Conservation (phyloP, 257 asterid species). For the Ocimum tenuiflorum region DNA sequence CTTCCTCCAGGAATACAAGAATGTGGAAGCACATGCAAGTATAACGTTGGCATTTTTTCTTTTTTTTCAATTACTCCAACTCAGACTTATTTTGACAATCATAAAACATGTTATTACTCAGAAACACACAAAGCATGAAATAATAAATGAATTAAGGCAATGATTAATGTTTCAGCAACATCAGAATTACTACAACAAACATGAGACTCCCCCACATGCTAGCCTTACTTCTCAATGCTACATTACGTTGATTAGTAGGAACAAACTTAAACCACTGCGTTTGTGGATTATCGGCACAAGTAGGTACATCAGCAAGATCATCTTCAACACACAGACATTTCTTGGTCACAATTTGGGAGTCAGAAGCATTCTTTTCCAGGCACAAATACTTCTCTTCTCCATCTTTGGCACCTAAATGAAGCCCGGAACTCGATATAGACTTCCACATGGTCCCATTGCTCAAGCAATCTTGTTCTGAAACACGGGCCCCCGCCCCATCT, state of each 20-base stretch:
- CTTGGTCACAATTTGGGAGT: conserved; percentile 31
- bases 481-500: conserved; percentile 25
- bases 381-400: conserved; percentile 38
- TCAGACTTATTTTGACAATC: too few relatives aligned
- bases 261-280: conserved; percentile 65
- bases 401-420: conserved; percentile 42
- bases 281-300: conserved; percentile 48
- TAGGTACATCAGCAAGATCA: conserved; percentile 25
- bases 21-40: too few relatives aligned
- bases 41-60: too few relatives aligned
- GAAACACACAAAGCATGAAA: too few relatives aligned
- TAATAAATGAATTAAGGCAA: too few relatives aligned
- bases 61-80: too few relatives aligned
- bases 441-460: conserved; percentile 39
- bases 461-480: conserved; percentile 34
- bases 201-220: too few relatives aligned
- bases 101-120: too few relatives aligned
- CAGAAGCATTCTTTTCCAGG: conserved; percentile 36
- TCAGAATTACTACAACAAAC: too few relatives aligned
- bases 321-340: conserved; percentile 46
- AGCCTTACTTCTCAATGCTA: too few relatives aligned
- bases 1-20: too few relatives aligned
- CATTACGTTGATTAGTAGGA: conserved; percentile 16
- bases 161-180: too few relatives aligned
- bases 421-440: conserved; percentile 34